These are phyloP conservation scores for Cyphellophora europaea DNA, from an alignment of 2,329 filamentous ascomycete species.

Conservation along the genomic window DNA sequence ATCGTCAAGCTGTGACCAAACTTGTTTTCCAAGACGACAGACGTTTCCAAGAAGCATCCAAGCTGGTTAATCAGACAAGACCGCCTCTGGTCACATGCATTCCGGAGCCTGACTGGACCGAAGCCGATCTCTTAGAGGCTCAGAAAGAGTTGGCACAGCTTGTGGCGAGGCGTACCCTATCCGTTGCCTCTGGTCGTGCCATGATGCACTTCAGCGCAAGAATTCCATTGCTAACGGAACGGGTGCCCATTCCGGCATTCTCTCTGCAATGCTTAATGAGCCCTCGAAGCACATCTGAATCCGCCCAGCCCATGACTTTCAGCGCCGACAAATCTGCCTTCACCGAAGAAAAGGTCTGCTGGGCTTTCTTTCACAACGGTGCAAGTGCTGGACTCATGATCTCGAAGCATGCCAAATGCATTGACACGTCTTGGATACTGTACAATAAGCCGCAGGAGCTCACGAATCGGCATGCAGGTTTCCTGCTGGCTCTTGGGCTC, in stretches of 20 bases:
- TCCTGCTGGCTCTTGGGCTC: constrained; percentile 79
- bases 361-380: constrained; percentile 97
- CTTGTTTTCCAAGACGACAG: constrained; percentile 88
- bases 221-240: constrained; percentile 83
- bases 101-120: constrained; percentile 66
- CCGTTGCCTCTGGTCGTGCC: constrained; percentile 76
- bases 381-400: constrained; percentile 89
- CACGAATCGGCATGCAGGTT: constrained; percentile 92
- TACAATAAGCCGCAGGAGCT: constrained; percentile 94
- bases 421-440: constrained; percentile 97
- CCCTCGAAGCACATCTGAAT: constrained; percentile 68
- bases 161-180: constrained; percentile 77
- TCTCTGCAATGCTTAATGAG: constrained; percentile 87
- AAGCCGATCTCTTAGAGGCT: constrained; percentile 79
- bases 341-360: constrained; percentile 92
- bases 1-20: constrained; percentile 72
- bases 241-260: constrained; percentile 81
- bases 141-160: constrained; percentile 85
- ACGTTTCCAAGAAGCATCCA: constrained; percentile 75
- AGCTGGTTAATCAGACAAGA: constrained; percentile 75
- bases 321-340: constrained; percentile 83
- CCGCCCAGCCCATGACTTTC: constrained; percentile 36
- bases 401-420: constrained; percentile 79
- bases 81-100: constrained; percentile 69
- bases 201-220: constrained; percentile 83